Evolutionary conservation across 148 eudicot genomes (phyloP).

Genomic region (Drosera capensis): DNA sequence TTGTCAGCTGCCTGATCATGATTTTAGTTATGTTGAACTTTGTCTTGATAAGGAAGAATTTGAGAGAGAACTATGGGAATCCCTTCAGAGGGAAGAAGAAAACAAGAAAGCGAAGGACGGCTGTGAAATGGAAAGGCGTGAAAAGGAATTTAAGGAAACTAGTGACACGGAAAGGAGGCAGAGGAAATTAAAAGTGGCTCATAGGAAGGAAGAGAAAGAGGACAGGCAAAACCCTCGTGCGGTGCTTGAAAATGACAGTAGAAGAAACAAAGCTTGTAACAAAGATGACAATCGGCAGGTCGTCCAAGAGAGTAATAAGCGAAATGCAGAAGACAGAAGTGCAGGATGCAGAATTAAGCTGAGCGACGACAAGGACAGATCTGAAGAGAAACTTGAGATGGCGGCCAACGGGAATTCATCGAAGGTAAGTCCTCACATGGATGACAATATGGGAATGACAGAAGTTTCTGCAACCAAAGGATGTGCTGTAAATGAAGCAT

Average conservation of each 20-base stretch:
- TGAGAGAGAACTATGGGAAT: conserved; percentile 9
- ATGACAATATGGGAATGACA: conserved; percentile 3
- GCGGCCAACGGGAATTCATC: not conserved
- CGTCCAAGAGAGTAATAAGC: not conserved
- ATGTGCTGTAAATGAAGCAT: conserved; percentile 9
- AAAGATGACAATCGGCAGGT: not conserved
- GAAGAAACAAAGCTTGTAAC: not conserved
- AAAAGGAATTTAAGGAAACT: conserved; percentile 13
- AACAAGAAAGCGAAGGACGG: conserved; percentile 10
- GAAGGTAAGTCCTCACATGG: not conserved
- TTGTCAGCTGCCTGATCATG: conserved; percentile 8
- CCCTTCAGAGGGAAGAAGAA: conserved; percentile 12
- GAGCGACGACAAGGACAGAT: conserved; percentile 10
- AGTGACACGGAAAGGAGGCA: conserved; percentile 10
- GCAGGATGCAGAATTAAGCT: not conserved
- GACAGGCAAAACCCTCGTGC: not conserved
- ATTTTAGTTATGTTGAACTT: conserved; percentile 4
- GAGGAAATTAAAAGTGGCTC: conserved; percentile 10
- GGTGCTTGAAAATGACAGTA: conserved; percentile 16
- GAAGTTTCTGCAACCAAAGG: conserved; percentile 11
- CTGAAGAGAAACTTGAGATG: not conserved
- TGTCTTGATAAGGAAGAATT: conserved; percentile 8
- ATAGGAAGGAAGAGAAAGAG: not conserved
- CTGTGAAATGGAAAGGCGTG: conserved; percentile 9
- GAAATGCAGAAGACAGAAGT: not conserved